Base-by-base conservation (phyloP, 768 basidiomycete genomes). In the Kwoniella sp. region DNA sequence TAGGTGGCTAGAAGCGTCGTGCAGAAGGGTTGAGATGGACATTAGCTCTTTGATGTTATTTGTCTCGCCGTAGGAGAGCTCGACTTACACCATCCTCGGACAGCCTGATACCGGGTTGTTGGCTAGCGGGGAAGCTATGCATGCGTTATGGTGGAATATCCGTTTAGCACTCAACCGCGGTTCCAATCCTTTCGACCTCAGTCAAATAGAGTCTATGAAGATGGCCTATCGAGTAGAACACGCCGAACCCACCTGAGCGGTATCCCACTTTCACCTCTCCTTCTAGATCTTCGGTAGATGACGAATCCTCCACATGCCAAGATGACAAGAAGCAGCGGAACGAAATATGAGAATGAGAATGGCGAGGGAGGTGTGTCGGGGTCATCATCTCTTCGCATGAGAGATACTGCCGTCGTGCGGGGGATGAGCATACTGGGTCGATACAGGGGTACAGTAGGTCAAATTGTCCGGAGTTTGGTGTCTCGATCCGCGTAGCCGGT, bases 241-340 rank as follows among this genome's bases (percentile, higher is more conserved):
- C 2, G 5, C 19, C 10, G 2, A 7, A 22, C 62, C 50, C 49
- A 64, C 55, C 51, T 51, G 13, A 57, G 21, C 7, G 55, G 60
- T 46, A 56, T 51, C 12, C 44, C 25, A 15, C 29, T 50, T 29
- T 37, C 24, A 21, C 29, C n/a, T 47, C 50, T 44, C 15, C 36
- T 24, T 25, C 33, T 25, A 7, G 21, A 17, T 17, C 66, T 52
- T 12, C 65, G 47, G 52, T 65, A 75, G 30, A 46, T 61, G 4
- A 75, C 4, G 55, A 55, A 75, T 22, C 59, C 73, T 24, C 44
- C 68, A 49, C 70, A 75, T 21, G 58, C 40, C 5, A 64, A 21
- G 27, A 72, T 49, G 22, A 75, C 57, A 6, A 72, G 12, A 3
- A 75, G n/a, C 17, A 75, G 48, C 1, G 71, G 73, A 24, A 63